A percentile compares a stretch with the other conserved stretches of the same genome.
Evolutionary conservation across 768 basidiomycete genomes (phyloP).

Genomic region (Podaxis carcinomalis): DNA sequence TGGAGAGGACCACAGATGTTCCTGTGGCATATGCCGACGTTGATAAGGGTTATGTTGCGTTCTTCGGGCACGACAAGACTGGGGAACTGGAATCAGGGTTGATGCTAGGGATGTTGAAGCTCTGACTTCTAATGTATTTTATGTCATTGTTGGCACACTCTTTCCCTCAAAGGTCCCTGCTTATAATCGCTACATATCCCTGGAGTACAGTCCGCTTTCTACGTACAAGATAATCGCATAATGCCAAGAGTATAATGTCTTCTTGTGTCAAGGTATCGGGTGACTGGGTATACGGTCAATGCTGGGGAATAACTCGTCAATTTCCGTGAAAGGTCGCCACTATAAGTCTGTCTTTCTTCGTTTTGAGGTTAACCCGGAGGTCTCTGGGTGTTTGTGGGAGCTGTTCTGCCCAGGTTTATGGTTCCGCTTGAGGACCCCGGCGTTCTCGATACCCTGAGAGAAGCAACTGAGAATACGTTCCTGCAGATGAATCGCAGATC

Average conservation of each 20-base stretch:
- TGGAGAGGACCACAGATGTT: conserved; percentile 16
- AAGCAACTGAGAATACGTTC: background rate
- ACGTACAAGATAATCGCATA: background rate
- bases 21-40: conserved; percentile 25
- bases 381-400: background rate
- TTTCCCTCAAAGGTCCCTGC: background rate
- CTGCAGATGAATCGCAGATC: background rate
- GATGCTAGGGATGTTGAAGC: background rate
- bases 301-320: background rate
- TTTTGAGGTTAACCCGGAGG: background rate
- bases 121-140: background rate
- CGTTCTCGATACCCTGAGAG: conserved; percentile 3
- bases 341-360: conserved; percentile 6
- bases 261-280: background rate
- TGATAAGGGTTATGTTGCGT: conserved; percentile 31
- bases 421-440: background rate
- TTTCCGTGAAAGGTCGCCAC: background rate
- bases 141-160: background rate
- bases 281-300: background rate
- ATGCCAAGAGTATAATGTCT: background rate
- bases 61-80: conserved; percentile 2
- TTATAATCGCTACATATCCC: background rate
- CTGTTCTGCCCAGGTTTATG: background rate
- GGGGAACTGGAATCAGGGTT: background rate
- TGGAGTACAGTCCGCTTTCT: background rate